A percentile compares a stretch with the other conserved stretches of the same genome.
These are phyloP conservation scores for Leccinum fuscescens DNA, from an alignment of 1,284 basidiomycete species.

Conservation along the genomic window DNA sequence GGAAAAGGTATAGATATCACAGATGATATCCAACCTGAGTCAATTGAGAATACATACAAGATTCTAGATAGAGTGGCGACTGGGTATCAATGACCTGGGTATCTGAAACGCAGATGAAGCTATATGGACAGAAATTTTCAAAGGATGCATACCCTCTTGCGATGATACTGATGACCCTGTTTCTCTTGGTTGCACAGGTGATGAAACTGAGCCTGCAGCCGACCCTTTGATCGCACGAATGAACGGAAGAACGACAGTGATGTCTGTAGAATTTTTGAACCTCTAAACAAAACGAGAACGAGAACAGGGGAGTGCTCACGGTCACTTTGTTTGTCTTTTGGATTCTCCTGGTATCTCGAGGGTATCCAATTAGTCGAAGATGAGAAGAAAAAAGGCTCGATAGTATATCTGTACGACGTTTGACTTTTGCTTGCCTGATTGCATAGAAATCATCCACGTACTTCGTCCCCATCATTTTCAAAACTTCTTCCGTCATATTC, in stretches of 20 bases:
- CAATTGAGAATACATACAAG: constrained; percentile 17
- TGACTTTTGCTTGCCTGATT: background rate
- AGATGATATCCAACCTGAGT: background rate
- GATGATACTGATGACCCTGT: background rate
- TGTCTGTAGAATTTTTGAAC: constrained; percentile 37
- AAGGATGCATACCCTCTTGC: constrained; percentile 7
- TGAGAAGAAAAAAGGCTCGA: constrained; percentile 61
- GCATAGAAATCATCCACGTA: constrained; percentile 16
- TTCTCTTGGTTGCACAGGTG: background rate
- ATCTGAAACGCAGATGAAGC: constrained; percentile 16
- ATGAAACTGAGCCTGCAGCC: background rate
- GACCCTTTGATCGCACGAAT: constrained; percentile 28
- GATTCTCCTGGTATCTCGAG: constrained; percentile 48
- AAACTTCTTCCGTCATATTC: constrained; percentile 44
- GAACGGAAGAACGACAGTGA: constrained; percentile 52
- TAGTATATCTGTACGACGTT: constrained; percentile 18
- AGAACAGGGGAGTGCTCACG: constrained; percentile 36
- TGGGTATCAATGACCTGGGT: constrained; percentile 32
- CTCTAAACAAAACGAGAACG: background rate
- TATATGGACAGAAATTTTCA: background rate
- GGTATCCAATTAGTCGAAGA: constrained; percentile 58
- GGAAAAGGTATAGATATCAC: background rate
- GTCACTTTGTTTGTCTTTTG: constrained; percentile 38
- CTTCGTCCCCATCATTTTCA: constrained; percentile 54
- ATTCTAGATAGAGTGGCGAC: constrained; percentile 23